phyloP scores from a whole-genome alignment of 1,284 basidiomycete genomes.

The Mycena sp. region DNA sequence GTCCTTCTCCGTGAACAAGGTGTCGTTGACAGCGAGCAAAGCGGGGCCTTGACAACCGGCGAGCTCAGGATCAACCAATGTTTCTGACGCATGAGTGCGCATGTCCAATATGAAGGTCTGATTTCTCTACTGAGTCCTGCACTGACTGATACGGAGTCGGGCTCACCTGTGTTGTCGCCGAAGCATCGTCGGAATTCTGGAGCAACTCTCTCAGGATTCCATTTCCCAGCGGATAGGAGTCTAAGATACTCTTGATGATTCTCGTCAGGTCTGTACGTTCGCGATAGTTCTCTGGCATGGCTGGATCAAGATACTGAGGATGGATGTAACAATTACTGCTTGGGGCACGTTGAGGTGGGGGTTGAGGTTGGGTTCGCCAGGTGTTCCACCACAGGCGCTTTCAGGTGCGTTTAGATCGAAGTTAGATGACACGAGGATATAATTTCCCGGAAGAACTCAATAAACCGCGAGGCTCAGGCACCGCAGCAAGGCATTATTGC shows the following conservation, averaged over 20 bases:
- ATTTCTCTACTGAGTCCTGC: neutral
- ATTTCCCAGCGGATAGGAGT: slow-evolving; percentile 42
- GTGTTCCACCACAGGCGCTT: no score
- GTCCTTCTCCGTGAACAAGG: slow-evolving; percentile 37
- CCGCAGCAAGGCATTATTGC: no score
- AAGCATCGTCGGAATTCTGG: slow-evolving; percentile 45
- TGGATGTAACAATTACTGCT: neutral
- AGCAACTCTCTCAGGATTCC: slow-evolving; percentile 42
- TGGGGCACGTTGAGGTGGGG: neutral
- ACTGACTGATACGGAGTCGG: neutral
- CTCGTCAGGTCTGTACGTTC: slow-evolving; percentile 28
- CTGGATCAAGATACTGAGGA: neutral
- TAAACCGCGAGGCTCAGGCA: neutral
- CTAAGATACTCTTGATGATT: slow-evolving; percentile 38
- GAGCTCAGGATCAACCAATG: slow-evolving; percentile 32
- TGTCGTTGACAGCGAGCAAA: slow-evolving; percentile 40
- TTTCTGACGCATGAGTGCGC: slow-evolving; percentile 29
- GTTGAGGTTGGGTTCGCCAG: neutral
- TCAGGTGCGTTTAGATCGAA: slow-evolving; percentile 6
- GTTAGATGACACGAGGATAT: slow-evolving; percentile 14
- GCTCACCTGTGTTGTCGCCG: slow-evolving; percentile 36
- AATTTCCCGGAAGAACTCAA: slow-evolving; percentile 20
- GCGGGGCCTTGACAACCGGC: slow-evolving; percentile 40
- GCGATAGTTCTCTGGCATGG: slow-evolving; percentile 24
- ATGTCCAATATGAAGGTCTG: slow-evolving; percentile 40